Base-by-base conservation (phyloP, 345 rosid species). In the Capsella bursapastoris region DNA sequence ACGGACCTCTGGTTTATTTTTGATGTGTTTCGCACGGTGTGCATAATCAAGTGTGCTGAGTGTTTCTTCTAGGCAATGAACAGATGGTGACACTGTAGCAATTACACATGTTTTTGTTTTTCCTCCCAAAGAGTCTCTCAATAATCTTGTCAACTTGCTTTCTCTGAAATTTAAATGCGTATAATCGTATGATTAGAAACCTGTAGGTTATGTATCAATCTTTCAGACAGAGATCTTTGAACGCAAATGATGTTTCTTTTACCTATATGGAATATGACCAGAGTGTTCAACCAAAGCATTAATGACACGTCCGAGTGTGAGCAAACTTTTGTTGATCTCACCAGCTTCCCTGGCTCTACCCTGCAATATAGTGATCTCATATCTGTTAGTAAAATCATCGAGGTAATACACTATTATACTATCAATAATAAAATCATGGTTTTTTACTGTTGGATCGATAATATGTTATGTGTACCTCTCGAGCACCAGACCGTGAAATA, bases 291-390 rank as follows among this genome's bases (percentile, higher is more conserved):
- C 99, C 28, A 95, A 94, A 47, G 97, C 88, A 88, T 92, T 95
- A 68, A 92, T 95, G 71, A 90, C 94, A 71, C 97, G 98, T 64
- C 99, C 98, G 38, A 92, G 98, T 41, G 99, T 95, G 64, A 95
- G 99, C 88, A 95, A 88, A 83, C 98, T 95, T 81, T 95, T 95
- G 79, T 92, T 95, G 68, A 95, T 95, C 86, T 95, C 99, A 29
- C 97, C 98, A 66, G 97, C 99, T 85, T 95, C 99, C 87, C 99
- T 92, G 74, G 96, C 99, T 84, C 99, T 87, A 55, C 99, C 97
- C 99, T 95, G 88, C 75, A 83, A 80, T 52, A 71, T 43, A 72
- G 65, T 28, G 55, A 62, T 77, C 77, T 68, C 61, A 64, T 56
- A 63, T 40, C 62, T 41, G 48, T 70, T 38, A 65, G 75, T 25